Percentiles rank a stretch among this genome's conserved stretches.
Conservation (phyloP, 2,329 filamentous ascomycete genomes). For the Hypoxylon sp. region DNA sequence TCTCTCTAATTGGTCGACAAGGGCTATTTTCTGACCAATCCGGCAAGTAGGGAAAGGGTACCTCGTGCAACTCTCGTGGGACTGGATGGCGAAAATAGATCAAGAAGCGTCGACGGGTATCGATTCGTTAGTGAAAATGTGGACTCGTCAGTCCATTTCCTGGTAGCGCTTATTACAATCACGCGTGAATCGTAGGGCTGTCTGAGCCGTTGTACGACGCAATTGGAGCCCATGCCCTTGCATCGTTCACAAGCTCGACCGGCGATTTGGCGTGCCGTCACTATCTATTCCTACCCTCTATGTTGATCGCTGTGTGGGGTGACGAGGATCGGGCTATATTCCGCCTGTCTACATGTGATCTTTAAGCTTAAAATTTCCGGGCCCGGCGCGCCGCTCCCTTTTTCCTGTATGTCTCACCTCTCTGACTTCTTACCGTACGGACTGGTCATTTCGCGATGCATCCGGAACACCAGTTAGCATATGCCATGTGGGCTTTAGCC, state of each 20-base stretch:
- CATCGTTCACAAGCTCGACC: constrained; percentile 36
- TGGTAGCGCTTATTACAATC: constrained; percentile 29
- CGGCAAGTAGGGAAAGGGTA: constrained; percentile 28
- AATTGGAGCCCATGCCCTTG: constrained; percentile 33
- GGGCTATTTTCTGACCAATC: constrained; percentile 42
- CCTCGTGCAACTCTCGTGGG: constrained; percentile 11
- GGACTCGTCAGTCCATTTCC: constrained; percentile 17
- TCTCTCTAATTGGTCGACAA: constrained; percentile 35
- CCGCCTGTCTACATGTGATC: not conserved
- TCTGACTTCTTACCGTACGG: constrained; percentile 16
- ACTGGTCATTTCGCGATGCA: constrained; percentile 49
- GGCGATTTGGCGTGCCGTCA: constrained; percentile 24
- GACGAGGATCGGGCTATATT: constrained; percentile 2
- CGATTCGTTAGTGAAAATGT: constrained; percentile 28
- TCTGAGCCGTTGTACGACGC: constrained; percentile 17
- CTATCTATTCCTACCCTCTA: constrained; percentile 18
- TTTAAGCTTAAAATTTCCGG: constrained; percentile 25
- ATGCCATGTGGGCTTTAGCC: constrained; percentile 56
- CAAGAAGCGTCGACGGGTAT: constrained; percentile 7
- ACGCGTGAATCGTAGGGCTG: constrained; percentile 15
- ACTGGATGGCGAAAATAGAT: constrained; percentile 16
- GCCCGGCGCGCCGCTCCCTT: not conserved
- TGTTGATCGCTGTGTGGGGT: constrained; percentile 25
- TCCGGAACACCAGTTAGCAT: constrained; percentile 51
- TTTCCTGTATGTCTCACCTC: constrained; percentile 31